Base-by-base conservation (phyloP, 768 basidiomycete genomes). In the Leccinum imitatum region DNA sequence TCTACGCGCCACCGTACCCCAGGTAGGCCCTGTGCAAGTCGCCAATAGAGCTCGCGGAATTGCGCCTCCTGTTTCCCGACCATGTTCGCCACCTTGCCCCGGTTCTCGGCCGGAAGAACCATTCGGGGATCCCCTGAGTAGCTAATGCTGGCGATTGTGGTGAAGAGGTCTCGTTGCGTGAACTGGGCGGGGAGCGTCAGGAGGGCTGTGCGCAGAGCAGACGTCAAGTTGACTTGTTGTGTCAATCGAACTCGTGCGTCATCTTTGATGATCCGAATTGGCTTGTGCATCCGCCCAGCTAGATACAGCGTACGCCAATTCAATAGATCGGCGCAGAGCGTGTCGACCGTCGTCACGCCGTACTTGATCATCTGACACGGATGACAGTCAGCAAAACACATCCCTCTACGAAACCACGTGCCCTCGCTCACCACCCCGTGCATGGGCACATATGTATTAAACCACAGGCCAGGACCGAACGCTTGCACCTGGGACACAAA, bases 211-310 rank as follows among this genome's bases (percentile, higher is more conserved):
- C 94, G 89, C 17, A 97, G 81, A 3, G 95, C 95, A 13, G 91
- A 93, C 13, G 88, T 85, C 48, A 97, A 82, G 80, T 99, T 99
- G 70, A 94, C 93, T 68, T 96, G 91, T 70, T 95, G 91, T 19
- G 95, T 93, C 55, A 95, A 80, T 56, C 91, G 87, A 15, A 98
- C 92, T 41, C 95, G 89, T 2, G 94, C 89, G 71, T 97, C 93
- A 72, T 95, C 91, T 74, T 87, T 87, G 75, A 97, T 90, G 68
- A 96, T 95, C 53, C 92, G 86, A 52, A 95, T 84, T 1, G 97
- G 97, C 75, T 99, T 99, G 77, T 98, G 97, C 87, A 98, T 93
- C 35, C 97, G 84, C 0, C 97, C 97, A 0, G 95, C 91, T 44
- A 96, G 85, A 74, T 99, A 99, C 3, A 98, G 82, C 23, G 93